Base-by-base conservation (phyloP, 75 land plant genomes). In the Picea glauca region DNA sequence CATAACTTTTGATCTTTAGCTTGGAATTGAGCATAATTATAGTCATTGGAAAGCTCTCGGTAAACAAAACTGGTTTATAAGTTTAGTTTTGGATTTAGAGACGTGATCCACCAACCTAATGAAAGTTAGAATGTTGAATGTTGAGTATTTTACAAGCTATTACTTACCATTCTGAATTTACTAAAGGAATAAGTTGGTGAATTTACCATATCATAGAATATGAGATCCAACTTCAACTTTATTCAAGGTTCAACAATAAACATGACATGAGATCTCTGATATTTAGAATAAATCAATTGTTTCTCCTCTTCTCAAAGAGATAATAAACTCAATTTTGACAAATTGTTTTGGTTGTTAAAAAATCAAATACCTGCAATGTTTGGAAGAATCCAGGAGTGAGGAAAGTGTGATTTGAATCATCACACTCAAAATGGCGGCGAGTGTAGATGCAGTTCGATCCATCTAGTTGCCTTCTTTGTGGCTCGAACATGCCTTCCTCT, bases 281-380 rank as follows among this genome's bases (percentile, higher is more conserved):
- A 13, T 17, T 17, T 1, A 38, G 72, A 38, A 67, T 43, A 67
- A 67, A 38, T 67, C 15, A 67, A 1, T 4, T 17, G 17, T 17
- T 0, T 67, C 33, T 18, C 31, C 5, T 33, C 17, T 20, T 30
- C 31, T 4, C 43, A 17, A 35, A 2, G 72, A 67, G 31, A 35
- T 64, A 30, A 64, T 30, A n/a, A 30, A 64, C 32, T 13, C 32
- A 64, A 15, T 64, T 64, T 64, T 4, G 5, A 5, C 3, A 35
- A 1, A 3, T 67, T 67, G 1, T 4, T 62, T 21, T 26, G 3
- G 3, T 15, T 67, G 18, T 66, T 32, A 13, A 73, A 46, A 78
- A 38, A 20, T 33, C 31, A 58, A 30, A 77, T 87, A 85, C 95
- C 91, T 93, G 96, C 35, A 93, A 72, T 8, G 86, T 78, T 35